phyloP scores from a whole-genome alignment of 2,329 filamentous ascomycete genomes.

The Arthrobotrys pseudoclavata region DNA sequence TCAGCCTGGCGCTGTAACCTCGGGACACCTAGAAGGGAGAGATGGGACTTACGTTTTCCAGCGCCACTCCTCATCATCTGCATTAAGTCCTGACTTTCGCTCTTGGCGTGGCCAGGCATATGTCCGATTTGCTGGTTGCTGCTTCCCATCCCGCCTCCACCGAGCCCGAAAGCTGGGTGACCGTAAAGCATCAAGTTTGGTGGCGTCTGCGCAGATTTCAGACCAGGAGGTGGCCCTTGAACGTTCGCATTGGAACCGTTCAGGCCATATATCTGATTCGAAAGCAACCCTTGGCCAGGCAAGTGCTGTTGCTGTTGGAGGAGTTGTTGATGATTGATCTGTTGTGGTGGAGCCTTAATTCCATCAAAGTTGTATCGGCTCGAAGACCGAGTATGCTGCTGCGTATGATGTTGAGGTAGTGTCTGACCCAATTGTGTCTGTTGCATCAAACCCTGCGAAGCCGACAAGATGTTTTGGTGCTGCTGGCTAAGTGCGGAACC shows the following conservation, averaged over 20 bases:
- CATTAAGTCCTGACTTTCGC: conserved; percentile 59
- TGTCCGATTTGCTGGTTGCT: conserved; percentile 56
- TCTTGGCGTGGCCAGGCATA: conserved; percentile 59
- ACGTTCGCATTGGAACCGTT: conserved; percentile 67
- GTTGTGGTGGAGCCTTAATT: conserved; percentile 61
- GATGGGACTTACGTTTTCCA: conserved; percentile 63
- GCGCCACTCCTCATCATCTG: conserved; percentile 62
- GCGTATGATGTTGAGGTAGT: conserved; percentile 66
- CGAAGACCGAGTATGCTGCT: conserved; percentile 70
- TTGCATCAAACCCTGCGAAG: conserved; percentile 53
- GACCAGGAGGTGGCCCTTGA: conserved; percentile 90
- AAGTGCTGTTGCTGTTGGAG: conserved; percentile 71
- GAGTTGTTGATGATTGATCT: conserved; percentile 65
- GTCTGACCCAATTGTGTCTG: conserved; percentile 63
- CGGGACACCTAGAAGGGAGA: conserved; percentile 76
- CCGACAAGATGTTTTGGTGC: conserved; percentile 64
- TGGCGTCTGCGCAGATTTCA: conserved; percentile 95
- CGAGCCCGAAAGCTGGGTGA: conserved; percentile 75
- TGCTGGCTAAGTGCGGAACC: conserved; percentile 58
- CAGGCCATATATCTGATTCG: conserved; percentile 63
- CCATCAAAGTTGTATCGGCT: conserved; percentile 69
- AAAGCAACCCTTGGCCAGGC: conserved; percentile 61
- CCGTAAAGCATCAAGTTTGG: conserved; percentile 89
- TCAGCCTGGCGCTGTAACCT: conserved; percentile 61
- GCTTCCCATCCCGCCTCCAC: conserved; percentile 68